These are phyloP conservation scores for Cyclotella choctawhatcheeana DNA, from an alignment of 108 stramenopile species.

Conservation along the genomic window DNA sequence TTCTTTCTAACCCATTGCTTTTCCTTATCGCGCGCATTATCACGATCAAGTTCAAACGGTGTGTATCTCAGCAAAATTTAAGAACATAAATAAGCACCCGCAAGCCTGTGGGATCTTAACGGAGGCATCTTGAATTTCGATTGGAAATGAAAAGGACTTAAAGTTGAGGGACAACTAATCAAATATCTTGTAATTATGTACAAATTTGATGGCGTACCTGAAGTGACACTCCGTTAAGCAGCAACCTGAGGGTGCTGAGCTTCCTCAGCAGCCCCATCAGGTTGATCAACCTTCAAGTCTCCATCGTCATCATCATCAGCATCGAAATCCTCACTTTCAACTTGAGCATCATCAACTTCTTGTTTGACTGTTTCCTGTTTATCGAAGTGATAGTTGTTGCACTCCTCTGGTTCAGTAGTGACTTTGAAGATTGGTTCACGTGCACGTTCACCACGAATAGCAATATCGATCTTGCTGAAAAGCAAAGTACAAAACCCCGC, in stretches of 20 bases:
- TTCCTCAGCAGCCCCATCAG: conserved; percentile 8
- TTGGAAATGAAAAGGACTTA: background rate
- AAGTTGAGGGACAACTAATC: background rate
- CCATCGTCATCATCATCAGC: conserved; percentile 19
- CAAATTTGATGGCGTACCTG: conserved; percentile 6
- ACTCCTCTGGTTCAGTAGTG: conserved; percentile 18
- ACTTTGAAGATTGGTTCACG: conserved; percentile 54
- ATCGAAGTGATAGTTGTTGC: conserved; percentile 37
- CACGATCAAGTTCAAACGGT: conserved; percentile 84
- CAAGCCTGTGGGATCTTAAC: conserved; percentile 32
- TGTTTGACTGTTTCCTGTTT: conserved; percentile 15
- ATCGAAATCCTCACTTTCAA: conserved; percentile 20
- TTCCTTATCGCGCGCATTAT: conserved; percentile 78
- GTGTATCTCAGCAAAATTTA: conserved; percentile 49
- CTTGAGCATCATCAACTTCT: conserved; percentile 1
- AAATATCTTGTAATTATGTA: background rate
- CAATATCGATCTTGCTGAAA: conserved; percentile 67
- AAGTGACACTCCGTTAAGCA: conserved; percentile 8
- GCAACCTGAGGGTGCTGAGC: conserved; percentile 10
- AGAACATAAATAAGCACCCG: conserved; percentile 39
- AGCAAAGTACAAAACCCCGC: conserved; percentile 56
- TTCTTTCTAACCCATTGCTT: too few relatives aligned
- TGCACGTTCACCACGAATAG: conserved; percentile 66
- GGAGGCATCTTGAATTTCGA: conserved; percentile 4
- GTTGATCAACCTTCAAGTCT: conserved; percentile 10